phyloP scores from a whole-genome alignment of 2,329 filamentous ascomycete species.

The Huntiella bhutanensis region DNA sequence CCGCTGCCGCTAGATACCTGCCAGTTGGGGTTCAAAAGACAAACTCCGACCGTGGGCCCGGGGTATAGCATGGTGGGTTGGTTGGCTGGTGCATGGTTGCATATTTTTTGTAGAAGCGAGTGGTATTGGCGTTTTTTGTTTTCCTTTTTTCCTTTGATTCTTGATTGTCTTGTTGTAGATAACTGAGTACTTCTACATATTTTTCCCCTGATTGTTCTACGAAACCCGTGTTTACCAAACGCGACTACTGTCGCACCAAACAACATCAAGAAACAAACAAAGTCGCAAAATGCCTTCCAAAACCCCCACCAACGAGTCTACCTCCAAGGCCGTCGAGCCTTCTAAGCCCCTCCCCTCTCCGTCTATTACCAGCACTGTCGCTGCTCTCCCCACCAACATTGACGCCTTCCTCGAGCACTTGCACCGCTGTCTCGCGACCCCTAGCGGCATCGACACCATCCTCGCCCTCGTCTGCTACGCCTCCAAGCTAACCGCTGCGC shows the following conservation, averaged over 20 bases:
- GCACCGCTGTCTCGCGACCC: constrained; percentile 45
- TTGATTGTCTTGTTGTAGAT: no score
- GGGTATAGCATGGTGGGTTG: no score
- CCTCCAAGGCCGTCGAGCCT: constrained; percentile 3
- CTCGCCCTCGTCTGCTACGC: constrained; percentile 52
- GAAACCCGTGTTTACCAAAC: not conserved
- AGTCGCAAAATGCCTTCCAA: not conserved
- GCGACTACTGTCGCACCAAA: no score
- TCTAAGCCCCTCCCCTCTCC: constrained; percentile 5
- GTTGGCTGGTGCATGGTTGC: no score
- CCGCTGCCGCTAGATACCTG: no score
- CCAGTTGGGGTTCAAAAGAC: no score
- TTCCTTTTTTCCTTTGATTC: no score
- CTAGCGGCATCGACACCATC: constrained; percentile 48
- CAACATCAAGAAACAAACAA: no score
- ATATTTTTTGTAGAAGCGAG: no score
- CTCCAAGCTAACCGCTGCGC: constrained; percentile 33
- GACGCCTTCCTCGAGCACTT: constrained; percentile 38
- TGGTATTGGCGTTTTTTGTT: no score
- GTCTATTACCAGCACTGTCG: constrained; percentile 14
- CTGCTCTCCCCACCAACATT: constrained; percentile 20
- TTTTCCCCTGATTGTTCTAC: not conserved
- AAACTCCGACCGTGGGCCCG: no score
- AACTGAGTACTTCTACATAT: no score
- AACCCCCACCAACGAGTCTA: not conserved